Base-by-base conservation (phyloP, 257 asterid genomes). In the Plantago major region DNA sequence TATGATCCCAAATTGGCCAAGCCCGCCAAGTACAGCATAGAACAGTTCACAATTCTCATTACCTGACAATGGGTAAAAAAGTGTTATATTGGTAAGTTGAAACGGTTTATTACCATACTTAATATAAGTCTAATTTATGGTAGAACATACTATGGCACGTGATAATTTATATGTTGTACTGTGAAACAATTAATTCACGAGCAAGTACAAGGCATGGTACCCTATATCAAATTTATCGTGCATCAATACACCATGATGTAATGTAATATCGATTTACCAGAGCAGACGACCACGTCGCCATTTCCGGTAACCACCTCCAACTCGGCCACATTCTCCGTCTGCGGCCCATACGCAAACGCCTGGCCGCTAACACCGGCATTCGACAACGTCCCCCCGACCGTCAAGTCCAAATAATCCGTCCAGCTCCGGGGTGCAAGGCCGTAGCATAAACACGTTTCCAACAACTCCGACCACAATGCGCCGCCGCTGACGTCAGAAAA, bases 341-440 rank as follows among this genome's bases (percentile, higher is more conserved):
- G 97, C 0, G 97, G 97, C 0, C 99, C 99, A 60, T 67, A 70
- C 5, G 66, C 55, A 71, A 89, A 92, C 0, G 89, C 53, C 83
- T 92, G 99, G 0, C 99, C 99, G 19, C 99, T 89, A 5, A 92
- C 89, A 59, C 99, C 96, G 74, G 89, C 99, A 83, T 92, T 89
- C 5, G 97, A 89, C 22, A 92, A 67, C 51, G 99, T 89, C 42
- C 97, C 99, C 1, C 99, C 99, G 5, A 92, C 95, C 67, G 99
- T 92, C 46, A 92, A 68, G 3, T 86, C 91, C 12, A 92, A 66
- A 62, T 92, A 92, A 53, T 89, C 97, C 49, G 99, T 89, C 99
- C 99, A 92, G 22, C 97, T 89, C 49, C 84, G 79, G 0, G 99
- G 99, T 37, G 95, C 80, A 11, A 84, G 56, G 22, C 96, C 91